Percentiles rank a stretch among this genome's conserved stretches.
These are phyloP conservation scores for Capsicum pubescens DNA, from an alignment of 257 asterid genomes.

Conservation along the genomic window DNA sequence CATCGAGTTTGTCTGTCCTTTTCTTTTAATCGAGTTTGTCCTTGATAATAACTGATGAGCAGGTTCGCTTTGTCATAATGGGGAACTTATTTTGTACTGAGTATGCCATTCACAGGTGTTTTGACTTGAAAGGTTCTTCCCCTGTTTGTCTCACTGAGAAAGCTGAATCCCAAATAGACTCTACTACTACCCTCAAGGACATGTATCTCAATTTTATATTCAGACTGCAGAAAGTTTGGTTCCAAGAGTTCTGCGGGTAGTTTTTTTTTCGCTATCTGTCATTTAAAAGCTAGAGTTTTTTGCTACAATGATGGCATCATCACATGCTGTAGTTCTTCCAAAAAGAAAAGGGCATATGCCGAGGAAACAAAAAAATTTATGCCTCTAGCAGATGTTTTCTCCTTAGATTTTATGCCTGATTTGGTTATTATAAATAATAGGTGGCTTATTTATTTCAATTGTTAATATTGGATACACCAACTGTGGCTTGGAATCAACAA, in stretches of 20 bases:
- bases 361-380: background rate
- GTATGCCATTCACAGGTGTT: slow-evolving; percentile 59
- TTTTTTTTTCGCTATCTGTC: background rate
- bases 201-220: too few relatives aligned
- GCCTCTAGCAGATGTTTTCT: background rate
- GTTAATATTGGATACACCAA: background rate
- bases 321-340: background rate
- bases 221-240: too few relatives aligned
- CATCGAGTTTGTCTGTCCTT: slow-evolving; percentile 1
- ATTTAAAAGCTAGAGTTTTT: background rate
- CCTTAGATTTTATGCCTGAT: background rate
- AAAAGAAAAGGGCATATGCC: background rate
- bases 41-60: slow-evolving; percentile 34
- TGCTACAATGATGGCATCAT: background rate
- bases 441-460: background rate
- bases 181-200: too few relatives aligned
- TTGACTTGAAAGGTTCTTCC: too few relatives aligned
- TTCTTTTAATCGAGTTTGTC: background rate
- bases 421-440: background rate
- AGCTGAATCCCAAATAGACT: too few relatives aligned
- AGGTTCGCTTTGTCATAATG: slow-evolving; percentile 95
- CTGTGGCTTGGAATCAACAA: background rate
- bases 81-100: slow-evolving; percentile 89
- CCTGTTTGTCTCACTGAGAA: too few relatives aligned
- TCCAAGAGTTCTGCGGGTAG: slow-evolving; percentile 76